Percentiles rank a stretch among this genome's conserved stretches.
phyloP scores from a whole-genome alignment of 345 rosid species.

The Kernera saxatilis region DNA sequence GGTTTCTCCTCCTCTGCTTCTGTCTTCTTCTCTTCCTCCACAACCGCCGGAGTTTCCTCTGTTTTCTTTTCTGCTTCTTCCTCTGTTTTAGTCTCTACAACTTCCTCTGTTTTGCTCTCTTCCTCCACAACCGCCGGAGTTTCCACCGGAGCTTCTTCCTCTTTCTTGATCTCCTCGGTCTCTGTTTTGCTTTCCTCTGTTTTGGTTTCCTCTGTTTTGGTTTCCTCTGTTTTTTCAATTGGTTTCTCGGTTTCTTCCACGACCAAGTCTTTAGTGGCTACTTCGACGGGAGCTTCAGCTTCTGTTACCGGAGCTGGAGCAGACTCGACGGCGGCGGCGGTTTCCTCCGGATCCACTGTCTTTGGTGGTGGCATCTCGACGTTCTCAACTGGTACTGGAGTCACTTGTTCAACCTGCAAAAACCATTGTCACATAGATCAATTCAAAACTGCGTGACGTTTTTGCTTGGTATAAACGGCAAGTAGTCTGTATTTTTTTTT shows the following conservation, averaged over 20 bases:
- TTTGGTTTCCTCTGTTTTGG: neutral
- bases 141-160: constrained; percentile 22
- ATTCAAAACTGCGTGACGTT: neutral
- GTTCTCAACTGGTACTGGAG: constrained; percentile 23
- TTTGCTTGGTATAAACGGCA: neutral
- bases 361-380: constrained; percentile 26
- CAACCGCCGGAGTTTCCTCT: constrained; percentile 24
- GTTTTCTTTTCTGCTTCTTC: constrained; percentile 23
- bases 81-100: constrained; percentile 14
- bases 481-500: neutral
- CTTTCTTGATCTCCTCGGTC: constrained; percentile 19
- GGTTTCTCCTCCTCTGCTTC: constrained; percentile 20
- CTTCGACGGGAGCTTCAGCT: constrained; percentile 19
- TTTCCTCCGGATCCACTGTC: constrained; percentile 5
- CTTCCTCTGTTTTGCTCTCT: constrained; percentile 18
- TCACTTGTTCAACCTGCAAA: constrained; percentile 34
- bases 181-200: constrained; percentile 17
- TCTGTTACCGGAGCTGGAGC: constrained; percentile 18
- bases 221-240: neutral
- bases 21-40: constrained; percentile 16
- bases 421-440: neutral
- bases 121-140: constrained; percentile 15
- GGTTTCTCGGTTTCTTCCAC: constrained; percentile 23
- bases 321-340: neutral
- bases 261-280: constrained; percentile 13